Conservation (phyloP, 208 protist species). For the Crithidia thermophila region DNA sequence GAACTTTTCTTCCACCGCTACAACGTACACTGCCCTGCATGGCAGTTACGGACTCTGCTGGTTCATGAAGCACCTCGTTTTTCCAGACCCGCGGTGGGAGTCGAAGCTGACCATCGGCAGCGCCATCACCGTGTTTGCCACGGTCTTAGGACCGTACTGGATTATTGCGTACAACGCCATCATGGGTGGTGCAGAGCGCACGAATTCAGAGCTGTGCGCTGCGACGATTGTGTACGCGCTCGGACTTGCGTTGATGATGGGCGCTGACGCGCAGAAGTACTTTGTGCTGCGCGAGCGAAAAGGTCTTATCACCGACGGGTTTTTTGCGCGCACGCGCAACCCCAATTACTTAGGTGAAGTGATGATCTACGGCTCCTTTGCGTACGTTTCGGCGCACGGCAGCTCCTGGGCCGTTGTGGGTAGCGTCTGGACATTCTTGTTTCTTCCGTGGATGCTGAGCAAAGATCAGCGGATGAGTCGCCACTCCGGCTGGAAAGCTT, state of each 20-base stretch:
- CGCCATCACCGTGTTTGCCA: slow-evolving; percentile 37
- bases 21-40: slow-evolving; percentile 83
- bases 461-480: slow-evolving; percentile 86
- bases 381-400: slow-evolving; percentile 54
- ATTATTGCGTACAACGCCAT: slow-evolving; percentile 83
- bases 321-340: slow-evolving; percentile 78
- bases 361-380: slow-evolving; percentile 89
- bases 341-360: slow-evolving; percentile 91
- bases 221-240: slow-evolving; percentile 63
- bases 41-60: slow-evolving; percentile 90
- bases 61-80: slow-evolving; percentile 83
- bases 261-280: slow-evolving; percentile 85
- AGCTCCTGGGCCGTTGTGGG: slow-evolving; percentile 65
- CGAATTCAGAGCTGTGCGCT: slow-evolving; percentile 44
- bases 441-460: slow-evolving; percentile 74
- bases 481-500: slow-evolving; percentile 63
- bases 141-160: slow-evolving; percentile 85
- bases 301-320: slow-evolving; percentile 83
- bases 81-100: slow-evolving; percentile 87
- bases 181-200: slow-evolving; percentile 45
- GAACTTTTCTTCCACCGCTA: slow-evolving; percentile 84
- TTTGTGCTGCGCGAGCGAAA: slow-evolving; percentile 67
- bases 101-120: slow-evolving; percentile 62
- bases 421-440: slow-evolving; percentile 69
- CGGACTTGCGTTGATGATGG: slow-evolving; percentile 76